These are phyloP conservation scores for Leccinum rimulosum DNA, from an alignment of 768 basidiomycete genomes.

Conservation along the genomic window DNA sequence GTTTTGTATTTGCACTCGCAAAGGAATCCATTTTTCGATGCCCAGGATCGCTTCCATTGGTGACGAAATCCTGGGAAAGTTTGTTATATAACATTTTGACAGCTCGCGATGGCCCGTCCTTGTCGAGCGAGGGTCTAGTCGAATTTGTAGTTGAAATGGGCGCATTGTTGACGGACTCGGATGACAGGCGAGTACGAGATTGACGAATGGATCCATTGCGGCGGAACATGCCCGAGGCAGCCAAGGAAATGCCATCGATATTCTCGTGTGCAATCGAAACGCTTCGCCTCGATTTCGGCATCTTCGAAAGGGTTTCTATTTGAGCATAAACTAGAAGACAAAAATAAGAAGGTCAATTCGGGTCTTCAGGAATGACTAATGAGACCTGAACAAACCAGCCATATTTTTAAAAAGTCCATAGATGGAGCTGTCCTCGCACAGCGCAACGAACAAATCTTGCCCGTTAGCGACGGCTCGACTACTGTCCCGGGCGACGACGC, in stretches of 20 bases:
- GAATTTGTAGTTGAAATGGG: conserved; percentile 20
- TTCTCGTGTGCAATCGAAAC: conserved; percentile 67
- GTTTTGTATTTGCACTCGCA: conserved; percentile 48
- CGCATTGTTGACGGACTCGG: conserved; percentile 36
- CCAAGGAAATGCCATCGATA: conserved; percentile 41
- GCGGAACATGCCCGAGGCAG: conserved; percentile 27
- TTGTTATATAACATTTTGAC: conserved; percentile 56
- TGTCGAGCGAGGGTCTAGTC: conserved; percentile 63
- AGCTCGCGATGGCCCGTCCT: conserved; percentile 42
- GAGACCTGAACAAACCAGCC: conserved; percentile 53
- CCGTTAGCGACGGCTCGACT: conserved; percentile 70
- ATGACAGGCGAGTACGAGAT: conserved; percentile 34
- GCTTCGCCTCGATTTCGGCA: conserved; percentile 57
- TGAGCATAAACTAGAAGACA: conserved; percentile 59
- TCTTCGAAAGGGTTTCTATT: conserved; percentile 65
- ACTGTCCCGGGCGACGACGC: conserved; percentile 84
- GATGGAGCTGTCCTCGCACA: conserved; percentile 87
- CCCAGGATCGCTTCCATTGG: conserved; percentile 42
- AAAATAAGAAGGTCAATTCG: conserved; percentile 18
- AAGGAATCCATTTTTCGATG: conserved; percentile 57
- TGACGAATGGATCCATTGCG: conserved; percentile 25
- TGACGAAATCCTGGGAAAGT: conserved; percentile 37
- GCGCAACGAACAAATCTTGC: conserved; percentile 81
- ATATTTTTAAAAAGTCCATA: conserved; percentile 84
- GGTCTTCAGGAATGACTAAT: conserved; percentile 9